Evolutionary conservation across 2,329 filamentous ascomycete genomes (phyloP).

Genomic region (Xylaria sp.): DNA sequence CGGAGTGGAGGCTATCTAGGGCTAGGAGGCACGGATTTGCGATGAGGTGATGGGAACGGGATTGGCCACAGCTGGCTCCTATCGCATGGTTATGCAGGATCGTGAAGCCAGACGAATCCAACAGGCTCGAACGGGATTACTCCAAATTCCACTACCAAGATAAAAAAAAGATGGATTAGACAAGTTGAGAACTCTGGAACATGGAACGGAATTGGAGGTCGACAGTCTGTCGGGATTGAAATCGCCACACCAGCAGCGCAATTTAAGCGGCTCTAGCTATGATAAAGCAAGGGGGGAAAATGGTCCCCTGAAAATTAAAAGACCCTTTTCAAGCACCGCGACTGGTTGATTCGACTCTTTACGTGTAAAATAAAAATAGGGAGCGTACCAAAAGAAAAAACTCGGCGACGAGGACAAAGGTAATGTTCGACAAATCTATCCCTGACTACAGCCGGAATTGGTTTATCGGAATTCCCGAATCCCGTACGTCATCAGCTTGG

Average conservation of each 20-base stretch:
- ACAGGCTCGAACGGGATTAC: not conserved
- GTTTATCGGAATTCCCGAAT: conserved; percentile 20
- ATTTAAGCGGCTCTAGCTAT: not conserved
- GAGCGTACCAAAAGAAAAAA: not conserved
- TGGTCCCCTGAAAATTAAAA: not conserved
- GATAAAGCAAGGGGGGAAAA: not conserved
- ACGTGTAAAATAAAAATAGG: not conserved
- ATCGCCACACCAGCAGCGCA: conserved; percentile 3
- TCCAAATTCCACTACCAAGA: not conserved
- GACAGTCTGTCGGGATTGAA: conserved; percentile 19
- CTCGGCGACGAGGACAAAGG: not conserved
- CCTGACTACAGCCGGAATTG: conserved; percentile 17
- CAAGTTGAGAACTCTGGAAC: not conserved
- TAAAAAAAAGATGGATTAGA: not conserved
- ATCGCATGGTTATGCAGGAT: conserved; percentile 1
- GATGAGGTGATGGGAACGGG: conserved; percentile 23
- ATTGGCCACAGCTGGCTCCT: conserved; percentile 26
- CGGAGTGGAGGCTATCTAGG: not conserved
- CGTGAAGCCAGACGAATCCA: not conserved
- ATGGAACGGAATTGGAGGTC: conserved; percentile 12
- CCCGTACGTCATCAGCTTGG: not conserved
- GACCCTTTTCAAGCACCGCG: not conserved
- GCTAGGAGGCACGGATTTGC: conserved; percentile 18
- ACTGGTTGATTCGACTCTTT: not conserved
- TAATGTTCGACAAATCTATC: conserved; percentile 8